Evolutionary conservation across 2,329 filamentous ascomycete species (phyloP).

Genomic region (Aspergillus quadricinctus): DNA sequence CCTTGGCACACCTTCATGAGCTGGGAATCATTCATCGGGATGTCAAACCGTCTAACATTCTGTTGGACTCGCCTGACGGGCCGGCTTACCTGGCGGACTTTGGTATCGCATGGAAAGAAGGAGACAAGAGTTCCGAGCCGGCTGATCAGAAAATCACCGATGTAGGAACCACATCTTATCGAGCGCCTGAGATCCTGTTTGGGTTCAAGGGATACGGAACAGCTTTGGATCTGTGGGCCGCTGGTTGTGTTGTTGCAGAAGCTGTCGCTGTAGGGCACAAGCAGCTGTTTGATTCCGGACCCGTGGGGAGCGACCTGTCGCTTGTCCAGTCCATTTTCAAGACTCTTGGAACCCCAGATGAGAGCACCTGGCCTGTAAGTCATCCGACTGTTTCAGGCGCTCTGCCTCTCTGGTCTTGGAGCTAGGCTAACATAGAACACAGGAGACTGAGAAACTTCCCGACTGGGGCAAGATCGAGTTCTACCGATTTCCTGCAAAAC

Average conservation of each 20-base stretch:
- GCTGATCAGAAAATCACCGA: slow-evolving; percentile 74
- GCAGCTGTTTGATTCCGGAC: slow-evolving; percentile 78
- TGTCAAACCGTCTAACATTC: slow-evolving; percentile 85
- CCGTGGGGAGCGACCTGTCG: slow-evolving; percentile 86
- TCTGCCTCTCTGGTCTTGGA: neutral
- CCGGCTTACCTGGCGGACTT: slow-evolving; percentile 85
- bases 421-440: slow-evolving; percentile 2
- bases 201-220: slow-evolving; percentile 69
- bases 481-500: slow-evolving; percentile 61
- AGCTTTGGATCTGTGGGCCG: slow-evolving; percentile 82
- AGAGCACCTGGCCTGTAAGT: slow-evolving; percentile 73
- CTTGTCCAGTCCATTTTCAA: slow-evolving; percentile 90
- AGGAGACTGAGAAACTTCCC: slow-evolving; percentile 54
- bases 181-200: slow-evolving; percentile 86
- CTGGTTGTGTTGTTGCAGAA: slow-evolving; percentile 80
- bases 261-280: slow-evolving; percentile 52
- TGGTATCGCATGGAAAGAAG: slow-evolving; percentile 79
- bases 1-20: slow-evolving; percentile 66
- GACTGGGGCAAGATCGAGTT: slow-evolving; percentile 89
- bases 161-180: slow-evolving; percentile 87
- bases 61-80: slow-evolving; percentile 63
- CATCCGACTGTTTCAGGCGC: neutral
- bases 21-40: slow-evolving; percentile 85
- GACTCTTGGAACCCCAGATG: slow-evolving; percentile 79
- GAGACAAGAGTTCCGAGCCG: slow-evolving; percentile 56